These are phyloP conservation scores for Choiromyces venosus DNA, from an alignment of 495 filamentous ascomycete species.

Conservation along the genomic window DNA sequence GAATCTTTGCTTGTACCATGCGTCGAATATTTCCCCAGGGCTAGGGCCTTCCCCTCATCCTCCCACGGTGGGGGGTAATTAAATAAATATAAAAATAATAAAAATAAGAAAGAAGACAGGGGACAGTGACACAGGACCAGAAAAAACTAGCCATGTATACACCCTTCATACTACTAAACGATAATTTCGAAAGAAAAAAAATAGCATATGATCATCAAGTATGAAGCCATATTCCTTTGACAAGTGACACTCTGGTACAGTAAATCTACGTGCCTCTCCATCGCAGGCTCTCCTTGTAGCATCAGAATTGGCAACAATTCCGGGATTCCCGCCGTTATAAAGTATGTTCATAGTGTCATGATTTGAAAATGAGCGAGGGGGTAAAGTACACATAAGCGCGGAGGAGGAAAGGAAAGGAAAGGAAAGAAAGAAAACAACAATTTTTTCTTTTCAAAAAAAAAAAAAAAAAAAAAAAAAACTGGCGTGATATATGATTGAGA, in stretches of 20 bases:
- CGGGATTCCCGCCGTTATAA: neutral
- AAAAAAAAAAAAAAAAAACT: neutral
- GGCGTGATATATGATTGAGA: neutral
- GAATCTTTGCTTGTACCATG: constrained; percentile 7
- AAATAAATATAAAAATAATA: too few species aligned
- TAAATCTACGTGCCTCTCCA: neutral
- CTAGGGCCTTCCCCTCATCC: constrained; percentile 16
- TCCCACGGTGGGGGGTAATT: neutral
- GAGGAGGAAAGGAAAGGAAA: constrained; percentile 1
- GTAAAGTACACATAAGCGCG: constrained; percentile 5
- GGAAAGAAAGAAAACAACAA: constrained; percentile 2
- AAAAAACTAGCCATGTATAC: neutral
- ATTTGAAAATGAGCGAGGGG: constrained; percentile 10
- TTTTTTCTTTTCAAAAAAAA: constrained; percentile 1
- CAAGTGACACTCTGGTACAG: neutral
- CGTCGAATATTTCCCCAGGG: constrained; percentile 16
- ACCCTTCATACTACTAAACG: neutral
- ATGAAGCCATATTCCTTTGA: neutral
- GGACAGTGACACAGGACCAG: neutral
- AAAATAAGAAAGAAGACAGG: neutral
- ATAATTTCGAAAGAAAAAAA: neutral
- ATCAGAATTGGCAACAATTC: neutral
- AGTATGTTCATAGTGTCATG: constrained; percentile 1
- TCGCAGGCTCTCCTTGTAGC: neutral
- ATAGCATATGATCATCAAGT: neutral